Base-by-base conservation (phyloP, 345 rosid genomes). In the Chamaenerion angustifolium region DNA sequence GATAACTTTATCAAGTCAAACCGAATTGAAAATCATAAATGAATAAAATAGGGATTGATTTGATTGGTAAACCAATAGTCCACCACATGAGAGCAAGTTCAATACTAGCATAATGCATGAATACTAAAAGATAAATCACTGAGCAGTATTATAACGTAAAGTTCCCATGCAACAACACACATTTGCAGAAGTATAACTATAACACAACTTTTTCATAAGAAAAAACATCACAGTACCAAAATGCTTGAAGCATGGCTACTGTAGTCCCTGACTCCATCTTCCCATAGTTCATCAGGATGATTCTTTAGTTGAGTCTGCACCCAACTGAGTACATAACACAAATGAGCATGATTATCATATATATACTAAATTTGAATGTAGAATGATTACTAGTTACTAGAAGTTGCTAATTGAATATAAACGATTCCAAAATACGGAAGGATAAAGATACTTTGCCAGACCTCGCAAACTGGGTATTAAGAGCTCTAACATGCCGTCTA, bases 261-360 rank as follows among this genome's bases (percentile, higher is more conserved):
- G 67, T 92, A 92, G 60, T 84, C 96, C 40, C 53, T 69, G 62
- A 78, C 64, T 25, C 94, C 98, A 74, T 87, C 94, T 64, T 87
- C 90, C 98, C 98, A 87, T 54, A 92, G 93, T 83, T 87, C 98
- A 74, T 92, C 88, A 21, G 96, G 93, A 53, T 84, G 95, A 64
- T 84, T 76, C 80, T 80, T 92, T 56, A 92, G 68, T 70, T 92
- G 95, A 45, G 65, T 53, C 64, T 92, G 98, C 71, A 87, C 93
- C 95, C 96, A 92, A 63, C 98, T 92, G 74, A 68, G 61, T 54
- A 44, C 27, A 52, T 54, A 58, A 48, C 25, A 61, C 40, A 44
- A 17, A 64, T 35, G n/a, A 58, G 23, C 16, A 59, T 13, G 43
- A 52, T 31, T 31, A 7, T 31, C 1, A 31, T 31, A 15, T 52